Percentiles rank a stretch among this genome's conserved stretches.
Conservation (phyloP, 1,139 yeast genomes). For the Pichia sp. region DNA sequence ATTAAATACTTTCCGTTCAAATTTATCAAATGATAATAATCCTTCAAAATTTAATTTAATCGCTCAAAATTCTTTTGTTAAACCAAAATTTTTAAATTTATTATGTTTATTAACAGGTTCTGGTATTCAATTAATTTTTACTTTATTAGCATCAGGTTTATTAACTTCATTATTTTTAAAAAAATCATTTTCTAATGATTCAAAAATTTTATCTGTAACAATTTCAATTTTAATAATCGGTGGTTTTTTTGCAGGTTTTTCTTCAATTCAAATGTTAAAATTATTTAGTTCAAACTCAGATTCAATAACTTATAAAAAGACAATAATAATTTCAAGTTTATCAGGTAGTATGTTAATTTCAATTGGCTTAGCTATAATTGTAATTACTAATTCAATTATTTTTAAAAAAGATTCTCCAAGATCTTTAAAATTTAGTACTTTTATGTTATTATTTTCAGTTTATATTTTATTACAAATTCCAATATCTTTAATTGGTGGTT, state of each 20-base stretch:
- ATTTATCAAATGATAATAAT: background rate
- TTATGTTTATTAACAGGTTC: conserved; percentile 60
- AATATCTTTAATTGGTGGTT: conserved; percentile 67
- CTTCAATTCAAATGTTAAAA: conserved; percentile 58
- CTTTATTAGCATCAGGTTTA: conserved; percentile 53
- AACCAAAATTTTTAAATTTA: conserved; percentile 42
- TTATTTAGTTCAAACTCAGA: conserved; percentile 36
- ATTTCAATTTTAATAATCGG: conserved; percentile 58
- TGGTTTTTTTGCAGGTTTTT: conserved; percentile 68
- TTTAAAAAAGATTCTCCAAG: conserved; percentile 75
- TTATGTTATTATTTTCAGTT: conserved; percentile 49
- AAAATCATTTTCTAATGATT: conserved; percentile 41
- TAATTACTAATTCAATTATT: conserved; percentile 59
- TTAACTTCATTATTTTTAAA: conserved; percentile 54
- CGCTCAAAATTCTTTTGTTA: conserved; percentile 47
- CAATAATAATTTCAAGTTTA: conserved; percentile 37
- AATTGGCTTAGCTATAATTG: conserved; percentile 44
- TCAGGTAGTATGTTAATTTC: conserved; percentile 63
- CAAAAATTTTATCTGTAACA: conserved; percentile 59
- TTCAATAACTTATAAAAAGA: conserved; percentile 7
- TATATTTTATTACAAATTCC: conserved; percentile 69
- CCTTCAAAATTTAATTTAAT: conserved; percentile 26
- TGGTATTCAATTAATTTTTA: conserved; percentile 67
- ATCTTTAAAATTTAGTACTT: conserved; percentile 72
- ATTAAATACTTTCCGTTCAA: conserved; percentile 37